Evolutionary conservation across 2,329 filamentous ascomycete species (phyloP).

Genomic region (Beauveria bassiana): DNA sequence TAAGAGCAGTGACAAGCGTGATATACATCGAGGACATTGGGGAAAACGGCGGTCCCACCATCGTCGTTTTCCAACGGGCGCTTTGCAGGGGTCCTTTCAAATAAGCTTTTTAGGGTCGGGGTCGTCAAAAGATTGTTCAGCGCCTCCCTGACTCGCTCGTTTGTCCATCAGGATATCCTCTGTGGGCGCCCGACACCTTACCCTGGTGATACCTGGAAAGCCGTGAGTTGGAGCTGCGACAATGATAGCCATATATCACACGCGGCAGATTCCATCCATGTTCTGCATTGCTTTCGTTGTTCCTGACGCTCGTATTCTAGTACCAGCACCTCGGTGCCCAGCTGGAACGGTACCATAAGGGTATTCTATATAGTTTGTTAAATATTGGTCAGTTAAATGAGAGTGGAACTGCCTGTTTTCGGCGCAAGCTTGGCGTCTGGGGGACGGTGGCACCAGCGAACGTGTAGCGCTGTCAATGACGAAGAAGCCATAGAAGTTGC

Average conservation of each 20-base stretch:
- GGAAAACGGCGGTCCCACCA: too few species aligned
- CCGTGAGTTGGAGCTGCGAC: neutral
- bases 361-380: neutral
- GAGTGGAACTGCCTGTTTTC: neutral
- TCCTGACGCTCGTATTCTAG: neutral
- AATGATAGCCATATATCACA: neutral
- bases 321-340: neutral
- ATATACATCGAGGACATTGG: too few species aligned
- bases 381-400: neutral
- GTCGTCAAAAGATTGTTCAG: too few species aligned
- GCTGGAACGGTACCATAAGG: neutral
- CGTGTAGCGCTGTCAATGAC: neutral
- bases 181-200: neutral
- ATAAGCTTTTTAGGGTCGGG: too few species aligned
- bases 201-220: neutral
- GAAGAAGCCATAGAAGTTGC: neutral
- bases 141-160: neutral
- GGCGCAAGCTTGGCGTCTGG: neutral
- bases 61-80: too few species aligned
- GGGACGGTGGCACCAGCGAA: neutral
- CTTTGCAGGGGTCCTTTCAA: too few species aligned
- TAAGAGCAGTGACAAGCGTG: too few species aligned
- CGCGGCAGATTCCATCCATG: neutral
- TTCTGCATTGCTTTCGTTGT: neutral
- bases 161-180: neutral